These are phyloP conservation scores for Phialocephala subalpina DNA, from an alignment of 2,329 filamentous ascomycete species.

Conservation along the genomic window DNA sequence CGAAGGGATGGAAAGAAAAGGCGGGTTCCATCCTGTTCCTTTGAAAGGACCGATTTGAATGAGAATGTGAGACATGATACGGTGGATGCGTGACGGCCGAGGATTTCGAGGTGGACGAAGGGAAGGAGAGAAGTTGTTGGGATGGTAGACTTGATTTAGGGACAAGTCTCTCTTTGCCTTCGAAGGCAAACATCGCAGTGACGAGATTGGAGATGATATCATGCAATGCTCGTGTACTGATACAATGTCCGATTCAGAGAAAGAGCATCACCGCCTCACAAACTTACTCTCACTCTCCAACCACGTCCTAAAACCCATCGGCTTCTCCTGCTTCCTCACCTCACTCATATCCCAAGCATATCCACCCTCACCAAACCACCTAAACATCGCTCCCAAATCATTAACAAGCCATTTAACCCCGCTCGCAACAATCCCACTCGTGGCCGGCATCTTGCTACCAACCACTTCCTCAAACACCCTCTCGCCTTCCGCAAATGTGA, in stretches of 20 bases:
- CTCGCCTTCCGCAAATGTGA: slow-evolving; percentile 47
- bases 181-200: too few species aligned
- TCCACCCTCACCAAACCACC: slow-evolving; percentile 41
- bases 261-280: slow-evolving; percentile 3
- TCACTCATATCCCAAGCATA: slow-evolving; percentile 45
- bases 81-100: too few species aligned
- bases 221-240: background rate
- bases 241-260: background rate
- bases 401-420: slow-evolving; percentile 35
- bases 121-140: too few species aligned
- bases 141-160: too few species aligned
- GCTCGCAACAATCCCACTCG: slow-evolving; percentile 38
- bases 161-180: too few species aligned
- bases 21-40: too few species aligned
- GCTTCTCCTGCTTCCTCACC: slow-evolving; percentile 51
- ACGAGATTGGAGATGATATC: too few species aligned
- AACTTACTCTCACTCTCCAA: slow-evolving; percentile 17
- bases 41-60: too few species aligned
- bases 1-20: too few species aligned
- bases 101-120: too few species aligned
- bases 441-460: slow-evolving; percentile 39
- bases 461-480: slow-evolving; percentile 42
- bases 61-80: too few species aligned
- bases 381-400: slow-evolving; percentile 42
- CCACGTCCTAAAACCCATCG: slow-evolving; percentile 16